Percentiles rank a stretch among this genome's conserved stretches.
Evolutionary conservation across 768 basidiomycete species (phyloP).

Genomic region (Chalciporus chontae): DNA sequence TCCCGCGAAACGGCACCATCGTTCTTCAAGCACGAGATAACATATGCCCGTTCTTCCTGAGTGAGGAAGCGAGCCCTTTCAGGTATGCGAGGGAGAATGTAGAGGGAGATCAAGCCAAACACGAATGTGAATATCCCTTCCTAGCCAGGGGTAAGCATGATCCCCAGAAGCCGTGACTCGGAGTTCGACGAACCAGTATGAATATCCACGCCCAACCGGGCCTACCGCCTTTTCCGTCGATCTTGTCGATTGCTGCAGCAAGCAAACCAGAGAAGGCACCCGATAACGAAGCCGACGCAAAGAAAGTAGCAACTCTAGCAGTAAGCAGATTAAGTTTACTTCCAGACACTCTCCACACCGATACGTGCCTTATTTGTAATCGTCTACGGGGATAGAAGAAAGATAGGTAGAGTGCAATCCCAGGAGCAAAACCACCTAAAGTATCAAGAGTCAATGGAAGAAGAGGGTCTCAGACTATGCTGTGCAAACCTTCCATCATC

Average conservation of each 20-base stretch:
- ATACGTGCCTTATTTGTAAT: slow-evolving; percentile 22
- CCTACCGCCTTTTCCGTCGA: slow-evolving; percentile 48
- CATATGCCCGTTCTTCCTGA: slow-evolving; percentile 45
- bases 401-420: slow-evolving; percentile 55
- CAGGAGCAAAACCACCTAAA: slow-evolving; percentile 54
- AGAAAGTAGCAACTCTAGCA: slow-evolving; percentile 37
- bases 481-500: slow-evolving; percentile 50
- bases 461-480: neutral
- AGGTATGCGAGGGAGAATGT: slow-evolving; percentile 48
- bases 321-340: neutral
- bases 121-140: slow-evolving; percentile 63
- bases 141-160: slow-evolving; percentile 12
- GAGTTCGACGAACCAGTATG: slow-evolving; percentile 37
- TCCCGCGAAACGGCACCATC: slow-evolving; percentile 38
- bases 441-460: slow-evolving; percentile 3
- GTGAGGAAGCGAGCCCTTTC: slow-evolving; percentile 48
- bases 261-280: slow-evolving; percentile 65
- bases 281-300: slow-evolving; percentile 46
- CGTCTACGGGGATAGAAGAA: slow-evolving; percentile 39
- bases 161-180: neutral
- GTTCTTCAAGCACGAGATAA: slow-evolving; percentile 27
- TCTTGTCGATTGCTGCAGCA: slow-evolving; percentile 54
- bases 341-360: neutral
- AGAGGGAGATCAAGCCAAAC: slow-evolving; percentile 43
- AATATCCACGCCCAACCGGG: slow-evolving; percentile 66